A percentile compares a stretch with the other conserved stretches of the same genome.
phyloP scores from a whole-genome alignment of 306 rosid species.

The Astragalus membranaceus region DNA sequence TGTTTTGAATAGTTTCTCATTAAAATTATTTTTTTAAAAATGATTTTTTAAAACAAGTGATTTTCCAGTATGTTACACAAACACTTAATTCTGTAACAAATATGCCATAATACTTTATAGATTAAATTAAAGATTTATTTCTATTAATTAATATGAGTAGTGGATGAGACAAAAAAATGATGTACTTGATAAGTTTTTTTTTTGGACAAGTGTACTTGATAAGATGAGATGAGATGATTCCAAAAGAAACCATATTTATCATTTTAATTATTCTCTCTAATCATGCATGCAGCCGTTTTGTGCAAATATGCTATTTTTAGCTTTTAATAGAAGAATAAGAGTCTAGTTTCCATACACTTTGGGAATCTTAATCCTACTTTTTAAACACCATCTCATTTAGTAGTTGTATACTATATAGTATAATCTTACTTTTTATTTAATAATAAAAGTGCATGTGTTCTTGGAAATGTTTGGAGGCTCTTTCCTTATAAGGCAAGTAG shows the following conservation, averaged over 20 bases:
- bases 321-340: neutral
- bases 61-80: too few species aligned
- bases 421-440: neutral
- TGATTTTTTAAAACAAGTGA: too few species aligned
- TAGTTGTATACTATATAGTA: neutral
- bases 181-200: neutral
- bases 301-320: neutral
- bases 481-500: slow-evolving; percentile 63
- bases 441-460: neutral
- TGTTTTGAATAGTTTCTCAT: too few species aligned
- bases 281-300: slow-evolving; percentile 19
- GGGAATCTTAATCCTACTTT: slow-evolving; percentile 24
- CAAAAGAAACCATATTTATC: slow-evolving; percentile 22
- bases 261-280: slow-evolving; percentile 30
- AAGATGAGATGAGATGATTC: slow-evolving; percentile 23
- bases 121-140: neutral
- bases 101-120: too few species aligned
- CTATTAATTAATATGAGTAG: neutral
- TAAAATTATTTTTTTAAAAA: too few species aligned
- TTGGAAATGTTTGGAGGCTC: slow-evolving; percentile 9
- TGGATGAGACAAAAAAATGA: neutral
- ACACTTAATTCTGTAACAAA: too few species aligned
- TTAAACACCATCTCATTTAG: slow-evolving; percentile 1
- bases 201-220: neutral
- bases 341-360: neutral